Evolutionary conservation across 306 rosid genomes (phyloP).

Genomic region (Trifolium repens): DNA sequence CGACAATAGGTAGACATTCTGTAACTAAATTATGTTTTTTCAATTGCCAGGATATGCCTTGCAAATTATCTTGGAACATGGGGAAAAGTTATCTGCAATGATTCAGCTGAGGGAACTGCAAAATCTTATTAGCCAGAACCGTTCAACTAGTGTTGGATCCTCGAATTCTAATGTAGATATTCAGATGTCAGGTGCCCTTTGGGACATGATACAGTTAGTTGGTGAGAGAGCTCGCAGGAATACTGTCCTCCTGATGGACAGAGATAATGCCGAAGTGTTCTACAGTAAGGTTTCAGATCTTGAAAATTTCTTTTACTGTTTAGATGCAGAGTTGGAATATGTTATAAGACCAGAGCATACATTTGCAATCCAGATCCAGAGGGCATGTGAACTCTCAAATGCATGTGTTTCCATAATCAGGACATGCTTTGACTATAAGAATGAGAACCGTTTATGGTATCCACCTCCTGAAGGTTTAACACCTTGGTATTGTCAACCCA

Average conservation of each 20-base stretch:
- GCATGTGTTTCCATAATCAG: constrained; percentile 75
- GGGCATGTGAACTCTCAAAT: constrained; percentile 91
- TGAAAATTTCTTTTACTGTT: constrained; percentile 80
- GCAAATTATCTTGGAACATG: constrained; percentile 90
- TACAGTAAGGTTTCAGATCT: constrained; percentile 96
- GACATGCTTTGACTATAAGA: constrained; percentile 71
- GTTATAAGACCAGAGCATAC: constrained; percentile 72
- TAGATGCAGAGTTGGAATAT: constrained; percentile 80
- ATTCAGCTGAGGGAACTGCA: constrained; percentile 91
- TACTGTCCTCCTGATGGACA: constrained; percentile 95
- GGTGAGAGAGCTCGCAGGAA: constrained; percentile 91
- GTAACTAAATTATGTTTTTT: constrained; percentile 38
- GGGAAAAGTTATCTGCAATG: constrained; percentile 95
- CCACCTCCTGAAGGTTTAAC: constrained; percentile 93
- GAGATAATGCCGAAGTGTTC: constrained; percentile 97
- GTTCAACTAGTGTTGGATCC: constrained; percentile 59
- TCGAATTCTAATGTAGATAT: constrained; percentile 55
- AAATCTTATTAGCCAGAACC: constrained; percentile 73
- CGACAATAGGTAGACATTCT: background rate
- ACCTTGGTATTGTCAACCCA: constrained; percentile 89
- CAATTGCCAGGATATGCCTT: constrained; percentile 71
- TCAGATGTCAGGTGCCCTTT: constrained; percentile 84
- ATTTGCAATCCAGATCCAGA: constrained; percentile 66
- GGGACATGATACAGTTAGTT: constrained; percentile 95
- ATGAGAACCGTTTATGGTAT: constrained; percentile 86